Base-by-base conservation (phyloP, 1,284 basidiomycete genomes). In the Omphalotus olearius region DNA sequence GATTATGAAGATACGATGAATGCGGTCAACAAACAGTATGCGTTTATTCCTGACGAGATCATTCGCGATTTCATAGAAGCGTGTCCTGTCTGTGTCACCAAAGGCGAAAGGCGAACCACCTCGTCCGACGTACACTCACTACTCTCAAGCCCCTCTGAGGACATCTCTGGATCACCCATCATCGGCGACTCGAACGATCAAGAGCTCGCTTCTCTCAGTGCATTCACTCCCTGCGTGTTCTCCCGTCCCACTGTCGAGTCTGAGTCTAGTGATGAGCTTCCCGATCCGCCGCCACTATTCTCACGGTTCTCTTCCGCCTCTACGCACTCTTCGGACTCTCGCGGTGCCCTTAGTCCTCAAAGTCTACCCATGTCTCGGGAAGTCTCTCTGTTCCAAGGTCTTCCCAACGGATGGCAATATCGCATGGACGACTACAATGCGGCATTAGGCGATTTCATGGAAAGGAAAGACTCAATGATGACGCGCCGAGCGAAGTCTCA, bases 31-130 rank as follows among this genome's bases (percentile, higher is more conserved):
- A 69, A 78, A 55, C 76, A 80, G 59, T 90, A 88, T 64, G 83
- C 85, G 9, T 91, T 86, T 83, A 78, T 92, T 39, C 88, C 89
- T 13, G 90, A 88, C 66, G 85, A 85, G 60, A 79, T 91, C 45
- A 79, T 89, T 46, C 78, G 85, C 6, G 78, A 79, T 53, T 91
- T 90, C 61, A 82, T 91, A 62, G 83, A 82, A 62, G 75, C 75
- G 23, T 91, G 88, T 62, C 88, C 88, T 7, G 83, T 83, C 9
- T 91, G 89, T 58, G 71, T 60, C 26, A 28, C 41, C 17, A 41
- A 20, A 52, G 30, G 4, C 50, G 54, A 13, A 45, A 41, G 17
- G 1, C 45, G 18, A 43, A 46, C 36, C 4, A 47, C 26, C 5
- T 39, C 16, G 13, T 18, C 41, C 20, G 20, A 14, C 17, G 16